Conservation (phyloP, 2,329 filamentous ascomycete species). For the Leptographium flavum region DNA sequence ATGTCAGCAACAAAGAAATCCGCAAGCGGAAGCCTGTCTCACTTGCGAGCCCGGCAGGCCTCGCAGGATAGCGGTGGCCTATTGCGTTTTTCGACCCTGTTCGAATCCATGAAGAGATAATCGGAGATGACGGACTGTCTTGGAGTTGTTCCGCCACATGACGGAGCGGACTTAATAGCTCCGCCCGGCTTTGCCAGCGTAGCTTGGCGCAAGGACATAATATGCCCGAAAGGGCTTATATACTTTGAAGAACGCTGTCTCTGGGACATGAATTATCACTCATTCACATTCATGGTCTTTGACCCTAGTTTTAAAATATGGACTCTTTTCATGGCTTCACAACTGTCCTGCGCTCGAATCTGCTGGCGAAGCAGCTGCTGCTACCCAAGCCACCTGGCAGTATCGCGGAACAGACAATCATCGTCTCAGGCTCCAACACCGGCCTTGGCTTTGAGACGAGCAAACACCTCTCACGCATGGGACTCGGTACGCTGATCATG, state of each 20-base stretch:
- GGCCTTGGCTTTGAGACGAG: constrained; percentile 27
- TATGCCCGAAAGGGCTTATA: no score
- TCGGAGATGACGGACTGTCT: no score
- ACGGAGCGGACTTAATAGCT: constrained; percentile 5
- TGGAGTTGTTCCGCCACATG: no score
- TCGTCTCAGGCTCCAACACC: constrained; percentile 29
- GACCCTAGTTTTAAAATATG: no score
- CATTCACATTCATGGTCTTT: no score
- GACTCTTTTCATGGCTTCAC: no score
- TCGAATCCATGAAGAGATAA: constrained; percentile 1
- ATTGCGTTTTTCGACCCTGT: constrained; percentile 20
- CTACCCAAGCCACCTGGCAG: no score
- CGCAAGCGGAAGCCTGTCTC: background rate
- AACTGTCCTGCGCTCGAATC: no score
- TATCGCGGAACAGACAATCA: constrained; percentile 14
- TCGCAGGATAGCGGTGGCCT: constrained; percentile 21
- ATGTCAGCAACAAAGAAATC: background rate
- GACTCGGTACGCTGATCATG: constrained; percentile 23
- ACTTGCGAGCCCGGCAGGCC: constrained; percentile 20
- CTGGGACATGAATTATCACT: no score
- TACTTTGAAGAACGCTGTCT: no score
- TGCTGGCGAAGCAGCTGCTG: background rate
- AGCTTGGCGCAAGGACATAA: no score
- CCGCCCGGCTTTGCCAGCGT: no score
- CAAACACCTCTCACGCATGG: constrained; percentile 21